Evolutionary conservation across 2,329 filamentous ascomycete species (phyloP).

Genomic region (Achaetomium macrosporum): DNA sequence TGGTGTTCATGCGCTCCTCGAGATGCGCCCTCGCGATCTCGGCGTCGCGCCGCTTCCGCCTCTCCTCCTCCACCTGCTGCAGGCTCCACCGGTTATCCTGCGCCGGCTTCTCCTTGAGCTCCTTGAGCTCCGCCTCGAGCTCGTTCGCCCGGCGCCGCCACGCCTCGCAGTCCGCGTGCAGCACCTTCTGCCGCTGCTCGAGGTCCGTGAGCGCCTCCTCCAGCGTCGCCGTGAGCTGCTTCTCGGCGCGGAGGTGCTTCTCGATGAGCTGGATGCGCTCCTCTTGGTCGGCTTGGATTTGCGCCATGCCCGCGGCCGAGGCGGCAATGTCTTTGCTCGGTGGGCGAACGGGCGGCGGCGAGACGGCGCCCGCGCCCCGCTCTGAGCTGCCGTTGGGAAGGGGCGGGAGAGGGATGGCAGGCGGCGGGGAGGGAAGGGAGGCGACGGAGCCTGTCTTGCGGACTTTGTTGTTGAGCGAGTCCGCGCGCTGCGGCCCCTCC

Average conservation of each 20-base stretch:
- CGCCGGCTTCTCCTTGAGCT: slow-evolving; percentile 51
- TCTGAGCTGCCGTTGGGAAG: slow-evolving; percentile 55
- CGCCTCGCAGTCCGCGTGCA: slow-evolving; percentile 81
- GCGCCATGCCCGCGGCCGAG: slow-evolving; percentile 44
- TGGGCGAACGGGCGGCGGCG: slow-evolving; percentile 56
- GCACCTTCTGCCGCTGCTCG: slow-evolving; percentile 84
- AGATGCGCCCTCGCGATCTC: slow-evolving; percentile 84
- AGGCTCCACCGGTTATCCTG: slow-evolving; percentile 62
- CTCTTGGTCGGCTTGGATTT: slow-evolving; percentile 91
- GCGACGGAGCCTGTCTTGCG: slow-evolving; percentile 79
- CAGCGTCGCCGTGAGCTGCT: slow-evolving; percentile 88
- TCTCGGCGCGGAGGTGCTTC: slow-evolving; percentile 93
- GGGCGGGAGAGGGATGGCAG: slow-evolving; percentile 91
- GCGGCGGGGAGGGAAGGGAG: slow-evolving; percentile 87
- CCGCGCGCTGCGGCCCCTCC: slow-evolving; percentile 48
- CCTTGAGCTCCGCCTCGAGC: slow-evolving; percentile 66
- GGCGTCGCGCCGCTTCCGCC: slow-evolving; percentile 83
- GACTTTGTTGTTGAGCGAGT: slow-evolving; percentile 60
- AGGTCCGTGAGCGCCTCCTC: slow-evolving; percentile 94
- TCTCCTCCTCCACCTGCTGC: slow-evolving; percentile 92
- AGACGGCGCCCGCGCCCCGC: slow-evolving; percentile 38
- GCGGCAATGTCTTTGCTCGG: slow-evolving; percentile 67
- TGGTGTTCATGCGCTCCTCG: slow-evolving; percentile 89
- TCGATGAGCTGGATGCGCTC: slow-evolving; percentile 92
- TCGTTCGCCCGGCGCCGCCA: slow-evolving; percentile 83